Evolutionary conservation across 257 asterid species (phyloP), one percentile per base, ranked within the genome.

Genomic region (Prunella vulgaris): DNA sequence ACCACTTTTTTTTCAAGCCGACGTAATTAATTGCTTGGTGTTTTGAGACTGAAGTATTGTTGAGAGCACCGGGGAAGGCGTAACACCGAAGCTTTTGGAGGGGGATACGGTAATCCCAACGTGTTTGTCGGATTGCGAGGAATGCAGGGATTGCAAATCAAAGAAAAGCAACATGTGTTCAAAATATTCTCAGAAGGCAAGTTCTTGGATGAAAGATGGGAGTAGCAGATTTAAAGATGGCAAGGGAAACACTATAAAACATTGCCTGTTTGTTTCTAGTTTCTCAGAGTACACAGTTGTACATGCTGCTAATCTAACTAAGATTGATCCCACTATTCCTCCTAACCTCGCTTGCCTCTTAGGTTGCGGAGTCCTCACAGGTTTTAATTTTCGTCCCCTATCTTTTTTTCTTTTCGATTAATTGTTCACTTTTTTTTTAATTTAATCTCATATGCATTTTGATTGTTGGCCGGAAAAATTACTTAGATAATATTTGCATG

Each of bases 61-160:
- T 1, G 98, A 93, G 85, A 93, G 96, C 78, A 78, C 85, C 42
- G 98, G 96, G 17, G 89, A 88, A 15, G 80, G 79, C n/a, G 96
- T 90, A 12, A 59, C 54, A 0, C 70, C 2, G 1, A 92, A 73
- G 56, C 59, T 90, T 0, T 82, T 25, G 7, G 80, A 75, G 37
- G 96, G 98, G 1, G 97, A 88, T 64, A 80, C 42, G 28, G 97
- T 90, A 14, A 64, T 93, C 63, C 98, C 98, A 1, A 59, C 81
- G 60, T 83, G 90, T 68, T 15, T 90, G 66, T 33, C 97, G 0
- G 98, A 90, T 17, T 93, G 97, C 68, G 85, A 60, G 32, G 93
- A 90, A n/a, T 93, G 98, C 61, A 60, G 8, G 1, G 97, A 88
- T 76, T 93, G 98, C 81, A 80, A 46, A 17, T 93, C 97, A 68